Evolutionary conservation across 1,284 basidiomycete genomes (phyloP), one percentile per base, ranked within the genome.

Genomic region (Neonothopanus nambi): DNA sequence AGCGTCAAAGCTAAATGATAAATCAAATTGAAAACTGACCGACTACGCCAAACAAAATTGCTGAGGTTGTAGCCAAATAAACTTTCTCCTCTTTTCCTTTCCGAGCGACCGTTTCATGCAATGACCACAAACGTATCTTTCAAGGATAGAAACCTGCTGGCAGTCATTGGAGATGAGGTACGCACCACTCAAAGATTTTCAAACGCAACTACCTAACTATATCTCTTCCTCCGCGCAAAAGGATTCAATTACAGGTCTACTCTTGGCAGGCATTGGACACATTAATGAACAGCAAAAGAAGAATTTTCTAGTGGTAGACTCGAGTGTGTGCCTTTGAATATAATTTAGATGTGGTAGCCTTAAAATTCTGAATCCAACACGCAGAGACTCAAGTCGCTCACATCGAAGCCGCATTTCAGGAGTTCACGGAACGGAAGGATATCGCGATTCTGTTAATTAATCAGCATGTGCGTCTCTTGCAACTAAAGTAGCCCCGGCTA

Each of bases 361-460:
- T 33, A 2, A 33, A 21, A 37, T 18, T n/a, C 6, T 51, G 21
- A 17, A 59, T 40, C 9, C 4, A 18, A 36, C 33, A 33, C 59
- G 23, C 64, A 97, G 95, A 96, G 70, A 97, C 95, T 2, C 90
- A 93, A 65, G 82, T 91, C 39, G 87, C 90, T 11, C 83, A 84
- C 7, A 95, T 98, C 61, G 95, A 98, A 70, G 81, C 86, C 24
- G 82, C 91, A 5, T 98, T 98, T 70, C 85, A 94, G 65, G 93
- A 95, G 58, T 97, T 89, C 72, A 97, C 93, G 1, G 85, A 93
- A 68, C 84, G 95, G 56, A 89, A 89, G 67, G 95, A 98, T 65
- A 89, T 98, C 58, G 95, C 95, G 35, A 97, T 98, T 61, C 76
- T 98, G 15, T 79, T 98, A 61, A 97, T 98, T 66, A 98, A 98